Conservation (phyloP, 2,329 filamentous ascomycete genomes). For the Xylariaceae sp. region DNA sequence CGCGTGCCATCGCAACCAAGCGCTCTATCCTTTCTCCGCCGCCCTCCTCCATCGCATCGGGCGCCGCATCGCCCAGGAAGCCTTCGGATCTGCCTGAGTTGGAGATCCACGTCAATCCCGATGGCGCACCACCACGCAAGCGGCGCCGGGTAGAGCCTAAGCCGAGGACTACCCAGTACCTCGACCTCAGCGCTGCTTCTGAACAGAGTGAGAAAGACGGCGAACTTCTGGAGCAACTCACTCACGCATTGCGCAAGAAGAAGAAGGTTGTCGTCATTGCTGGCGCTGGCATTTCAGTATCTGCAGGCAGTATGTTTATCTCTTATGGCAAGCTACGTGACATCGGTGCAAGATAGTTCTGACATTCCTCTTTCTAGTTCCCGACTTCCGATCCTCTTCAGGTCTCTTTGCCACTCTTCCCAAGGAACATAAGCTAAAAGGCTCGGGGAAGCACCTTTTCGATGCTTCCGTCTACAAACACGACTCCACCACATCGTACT, state of each 20-base stretch:
- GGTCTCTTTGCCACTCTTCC: slow-evolving; percentile 84
- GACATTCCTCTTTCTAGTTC: slow-evolving; percentile 49
- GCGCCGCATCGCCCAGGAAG: slow-evolving; percentile 48
- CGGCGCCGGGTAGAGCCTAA: slow-evolving; percentile 59
- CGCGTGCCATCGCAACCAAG: slow-evolving; percentile 29
- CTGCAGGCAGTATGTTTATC: slow-evolving; percentile 61
- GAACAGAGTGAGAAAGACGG: slow-evolving; percentile 45
- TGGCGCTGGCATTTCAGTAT: slow-evolving; percentile 93
- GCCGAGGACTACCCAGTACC: slow-evolving; percentile 71
- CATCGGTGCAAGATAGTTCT: not conserved
- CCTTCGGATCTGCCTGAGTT: slow-evolving; percentile 35
- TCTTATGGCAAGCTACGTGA: not conserved
- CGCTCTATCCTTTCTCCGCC: slow-evolving; percentile 49
- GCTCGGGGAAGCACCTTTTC: slow-evolving; percentile 91
- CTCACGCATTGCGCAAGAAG: slow-evolving; percentile 74
- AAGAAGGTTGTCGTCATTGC: slow-evolving; percentile 97
- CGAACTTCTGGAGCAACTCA: slow-evolving; percentile 63
- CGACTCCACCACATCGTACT: slow-evolving; percentile 78
- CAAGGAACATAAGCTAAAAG: slow-evolving; percentile 82
- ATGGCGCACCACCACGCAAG: slow-evolving; percentile 67
- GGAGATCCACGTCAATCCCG: slow-evolving; percentile 38
- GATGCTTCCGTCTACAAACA: slow-evolving; percentile 97
- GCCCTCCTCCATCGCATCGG: slow-evolving; percentile 41
- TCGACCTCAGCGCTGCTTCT: slow-evolving; percentile 59
- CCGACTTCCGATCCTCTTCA: slow-evolving; percentile 88